These are phyloP conservation scores for Rhypophila decipiens DNA, from an alignment of 495 filamentous ascomycete genomes.

Conservation along the genomic window DNA sequence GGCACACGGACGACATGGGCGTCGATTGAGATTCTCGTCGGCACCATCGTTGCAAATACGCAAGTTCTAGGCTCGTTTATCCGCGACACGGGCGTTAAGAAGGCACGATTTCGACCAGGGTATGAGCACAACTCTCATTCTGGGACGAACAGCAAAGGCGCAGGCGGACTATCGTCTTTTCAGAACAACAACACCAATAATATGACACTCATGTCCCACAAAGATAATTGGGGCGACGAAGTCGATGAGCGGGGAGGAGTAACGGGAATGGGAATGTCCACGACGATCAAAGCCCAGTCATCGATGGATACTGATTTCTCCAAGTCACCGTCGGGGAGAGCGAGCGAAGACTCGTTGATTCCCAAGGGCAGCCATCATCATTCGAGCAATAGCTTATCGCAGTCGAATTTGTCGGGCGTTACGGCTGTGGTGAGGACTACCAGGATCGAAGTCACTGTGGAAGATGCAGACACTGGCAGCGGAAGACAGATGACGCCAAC, in stretches of 20 bases:
- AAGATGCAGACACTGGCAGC: neutral
- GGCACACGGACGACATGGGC: constrained; percentile 69
- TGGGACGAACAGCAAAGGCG: constrained; percentile 3
- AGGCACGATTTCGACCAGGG: constrained; percentile 58
- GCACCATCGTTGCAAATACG: constrained; percentile 67
- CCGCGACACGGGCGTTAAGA: constrained; percentile 70
- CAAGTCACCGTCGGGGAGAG: neutral
- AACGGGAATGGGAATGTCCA: neutral
- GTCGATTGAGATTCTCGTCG: constrained; percentile 67
- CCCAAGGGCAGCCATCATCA: constrained; percentile 1
- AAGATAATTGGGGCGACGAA: no score
- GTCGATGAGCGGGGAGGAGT: neutral
- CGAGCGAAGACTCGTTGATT: constrained; percentile 21
- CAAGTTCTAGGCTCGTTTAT: constrained; percentile 76
- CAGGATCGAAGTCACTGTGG: constrained; percentile 20
- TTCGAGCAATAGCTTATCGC: neutral
- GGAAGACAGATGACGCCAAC: neutral
- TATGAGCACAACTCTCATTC: constrained; percentile 11
- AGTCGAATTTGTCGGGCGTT: no score
- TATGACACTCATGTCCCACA: no score
- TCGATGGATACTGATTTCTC: neutral
- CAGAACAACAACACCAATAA: no score
- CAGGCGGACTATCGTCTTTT: no score
- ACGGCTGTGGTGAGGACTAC: constrained; percentile 22
- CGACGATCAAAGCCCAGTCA: neutral